These are phyloP conservation scores for Cladosporium oxysporum DNA, from an alignment of 2,329 filamentous ascomycete genomes.

Conservation along the genomic window DNA sequence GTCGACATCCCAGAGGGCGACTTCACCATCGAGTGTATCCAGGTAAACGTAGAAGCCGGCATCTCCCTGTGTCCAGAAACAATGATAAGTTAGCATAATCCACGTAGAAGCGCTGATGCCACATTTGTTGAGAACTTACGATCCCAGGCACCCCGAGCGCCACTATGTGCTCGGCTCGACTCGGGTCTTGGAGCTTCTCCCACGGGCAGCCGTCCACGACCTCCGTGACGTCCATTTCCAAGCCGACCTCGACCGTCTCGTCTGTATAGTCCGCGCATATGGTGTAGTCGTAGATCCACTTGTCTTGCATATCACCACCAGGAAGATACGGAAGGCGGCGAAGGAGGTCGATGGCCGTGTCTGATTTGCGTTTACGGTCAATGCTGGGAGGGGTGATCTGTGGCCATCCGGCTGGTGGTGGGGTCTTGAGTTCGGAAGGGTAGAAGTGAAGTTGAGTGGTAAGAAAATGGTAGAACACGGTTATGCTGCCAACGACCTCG, in stretches of 20 bases:
- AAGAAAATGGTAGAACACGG: not conserved
- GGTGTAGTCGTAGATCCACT: not conserved
- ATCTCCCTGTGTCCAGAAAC: not conserved
- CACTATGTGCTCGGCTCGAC: not conserved
- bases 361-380: not conserved
- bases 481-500: not conserved
- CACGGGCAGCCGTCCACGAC: not conserved
- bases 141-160: not conserved
- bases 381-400: not conserved
- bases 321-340: not conserved
- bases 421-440: not conserved
- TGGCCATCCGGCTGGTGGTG: not conserved
- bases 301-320: not conserved
- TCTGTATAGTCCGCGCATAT: not conserved
- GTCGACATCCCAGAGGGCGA: not conserved
- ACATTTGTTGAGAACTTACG: not conserved
- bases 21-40: not conserved
- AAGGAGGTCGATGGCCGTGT: not conserved
- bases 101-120: too few species aligned
- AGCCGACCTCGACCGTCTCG: not conserved
- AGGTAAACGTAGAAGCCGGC: not conserved
- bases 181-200: not conserved
- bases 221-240: not conserved
- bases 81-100: not conserved
- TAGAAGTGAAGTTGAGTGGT: not conserved